Conservation (phyloP, 176 grass and related monocot genomes). For the Rhynchospora pubera region DNA sequence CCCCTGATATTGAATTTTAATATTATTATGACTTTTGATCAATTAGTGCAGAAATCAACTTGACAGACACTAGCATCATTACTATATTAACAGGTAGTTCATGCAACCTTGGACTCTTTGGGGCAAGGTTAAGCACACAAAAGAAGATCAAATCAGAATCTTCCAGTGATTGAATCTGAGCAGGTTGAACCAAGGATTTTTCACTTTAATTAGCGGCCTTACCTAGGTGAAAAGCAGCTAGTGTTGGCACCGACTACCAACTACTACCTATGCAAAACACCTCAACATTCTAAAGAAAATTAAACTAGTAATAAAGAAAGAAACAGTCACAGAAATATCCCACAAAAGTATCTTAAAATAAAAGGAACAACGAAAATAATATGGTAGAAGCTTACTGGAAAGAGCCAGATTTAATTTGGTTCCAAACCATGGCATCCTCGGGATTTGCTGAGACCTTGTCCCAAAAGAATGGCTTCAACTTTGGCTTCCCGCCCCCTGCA, state of each 20-base stretch:
- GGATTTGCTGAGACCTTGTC: conserved; percentile 63
- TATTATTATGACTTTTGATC: too few species aligned
- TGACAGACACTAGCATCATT: background rate
- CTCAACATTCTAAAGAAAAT: background rate
- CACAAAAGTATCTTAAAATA: background rate
- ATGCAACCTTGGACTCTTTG: background rate
- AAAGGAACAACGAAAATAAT: background rate
- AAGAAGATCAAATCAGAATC: background rate
- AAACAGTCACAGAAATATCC: background rate
- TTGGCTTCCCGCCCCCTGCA: conserved; percentile 50
- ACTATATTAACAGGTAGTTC: background rate
- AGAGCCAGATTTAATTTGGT: conserved; percentile 51
- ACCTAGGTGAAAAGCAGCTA: background rate
- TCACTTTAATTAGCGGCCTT: background rate
- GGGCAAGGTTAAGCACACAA: background rate
- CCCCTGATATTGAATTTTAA: too few species aligned
- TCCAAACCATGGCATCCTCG: conserved; percentile 55
- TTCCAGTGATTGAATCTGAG: background rate
- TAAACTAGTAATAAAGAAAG: background rate
- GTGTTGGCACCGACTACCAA: background rate
- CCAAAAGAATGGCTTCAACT: conserved; percentile 97
- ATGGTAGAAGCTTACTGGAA: conserved; percentile 55
- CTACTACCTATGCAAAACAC: background rate
- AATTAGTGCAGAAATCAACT: too few species aligned
- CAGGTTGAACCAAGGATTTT: background rate